Conservation (phyloP, 495 filamentous ascomycete species). For the Melanomma pulvis-pyrius region DNA sequence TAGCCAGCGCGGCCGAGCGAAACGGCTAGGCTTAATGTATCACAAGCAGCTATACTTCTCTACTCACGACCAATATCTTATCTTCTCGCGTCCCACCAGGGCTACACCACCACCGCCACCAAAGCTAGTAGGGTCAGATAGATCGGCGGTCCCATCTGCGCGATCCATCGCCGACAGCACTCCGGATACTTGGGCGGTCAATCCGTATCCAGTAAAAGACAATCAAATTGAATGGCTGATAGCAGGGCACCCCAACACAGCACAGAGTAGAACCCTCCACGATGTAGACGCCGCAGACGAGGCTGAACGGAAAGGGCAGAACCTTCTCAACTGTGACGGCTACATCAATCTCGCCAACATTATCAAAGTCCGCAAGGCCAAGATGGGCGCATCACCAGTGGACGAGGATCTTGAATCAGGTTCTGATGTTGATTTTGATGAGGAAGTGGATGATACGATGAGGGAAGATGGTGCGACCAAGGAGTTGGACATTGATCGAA, state of each 20-base stretch:
- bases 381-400: constrained; percentile 53
- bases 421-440: constrained; percentile 50
- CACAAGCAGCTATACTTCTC: constrained; percentile 73
- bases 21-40: constrained; percentile 66
- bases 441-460: constrained; percentile 50
- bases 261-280: constrained; percentile 54
- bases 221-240: constrained; percentile 63
- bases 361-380: constrained; percentile 58
- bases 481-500: constrained; percentile 60
- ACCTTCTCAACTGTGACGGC: constrained; percentile 63
- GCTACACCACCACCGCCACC: constrained; percentile 70
- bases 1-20: constrained; percentile 63
- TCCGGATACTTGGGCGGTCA: constrained; percentile 65
- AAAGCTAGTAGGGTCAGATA: constrained; percentile 47
- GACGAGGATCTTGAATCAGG: constrained; percentile 54
- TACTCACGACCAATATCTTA: constrained; percentile 67
- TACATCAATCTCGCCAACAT: constrained; percentile 68
- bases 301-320: constrained; percentile 61
- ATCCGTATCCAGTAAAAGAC: constrained; percentile 62
- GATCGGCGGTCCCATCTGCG: constrained; percentile 56
- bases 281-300: constrained; percentile 64
- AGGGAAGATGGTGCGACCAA: constrained; percentile 58
- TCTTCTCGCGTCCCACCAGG: constrained; percentile 68
- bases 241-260: constrained; percentile 45
- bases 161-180: constrained; percentile 60